Base-by-base conservation (phyloP, 2,329 filamentous ascomycete species). In the Neopestalotiopsis clavispora region DNA sequence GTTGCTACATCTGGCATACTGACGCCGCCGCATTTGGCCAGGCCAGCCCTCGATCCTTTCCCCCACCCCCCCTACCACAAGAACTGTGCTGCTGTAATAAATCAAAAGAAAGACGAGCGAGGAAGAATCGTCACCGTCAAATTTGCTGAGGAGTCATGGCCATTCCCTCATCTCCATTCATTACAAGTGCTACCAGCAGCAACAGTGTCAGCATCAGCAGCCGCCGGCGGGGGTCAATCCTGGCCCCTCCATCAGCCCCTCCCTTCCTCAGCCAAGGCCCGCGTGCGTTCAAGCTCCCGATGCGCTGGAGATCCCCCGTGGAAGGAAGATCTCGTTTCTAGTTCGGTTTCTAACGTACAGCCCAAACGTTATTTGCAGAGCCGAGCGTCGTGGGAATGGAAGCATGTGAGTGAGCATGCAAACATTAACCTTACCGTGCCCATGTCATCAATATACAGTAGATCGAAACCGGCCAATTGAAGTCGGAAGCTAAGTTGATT, bases 311-410 rank as follows among this genome's bases (percentile, higher is more conserved):
- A 59, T 30, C 23, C 57, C 23, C 30, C 57, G 13, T 66, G 63
- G 28, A 45, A 45, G 20, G 63, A 45, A 66, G 63, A 66, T 66
- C 63, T 56, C 57, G 63, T 67, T 60, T 67, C 65, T 67, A 56
- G 56, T 59, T n/a, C 14, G 49, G 65, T 59, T 67, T 67, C 52
- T 56, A 49, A 34, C 32, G 17, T 67, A 30, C 23, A 34, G 59
- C 14, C 28, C 59, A 62, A 34, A 62, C 59, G 59, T 40, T 52
- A 52, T 23, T 52, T 52, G 45, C 45, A 52, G 45, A 52, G 20
- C 45, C 45, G n/a, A 52, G 17, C 45, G 7, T 20, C 45, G 45
- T 52, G 45, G 17, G 14, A 38, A 38, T 38, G 17, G n/a, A 17
- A 52, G 45, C 45, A 52, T 52, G 45, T 52, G 45, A 52, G 45